These are phyloP conservation scores for Aciculosporium take DNA, from an alignment of 2,329 filamentous ascomycete species.

Conservation along the genomic window DNA sequence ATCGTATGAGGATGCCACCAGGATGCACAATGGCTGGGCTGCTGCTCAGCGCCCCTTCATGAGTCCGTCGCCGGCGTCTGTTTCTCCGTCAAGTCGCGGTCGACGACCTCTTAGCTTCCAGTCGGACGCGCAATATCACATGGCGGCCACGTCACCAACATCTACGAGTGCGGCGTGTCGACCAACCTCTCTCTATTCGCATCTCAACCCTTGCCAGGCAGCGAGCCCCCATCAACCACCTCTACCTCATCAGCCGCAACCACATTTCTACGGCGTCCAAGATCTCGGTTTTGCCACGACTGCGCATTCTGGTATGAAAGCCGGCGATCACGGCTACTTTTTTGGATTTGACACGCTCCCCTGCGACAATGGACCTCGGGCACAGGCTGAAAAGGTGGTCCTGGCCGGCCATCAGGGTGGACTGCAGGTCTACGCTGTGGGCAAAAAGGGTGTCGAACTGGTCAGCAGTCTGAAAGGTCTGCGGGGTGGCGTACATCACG, in stretches of 20 bases:
- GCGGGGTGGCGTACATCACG: conserved; percentile 63
- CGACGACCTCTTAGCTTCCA: conserved; percentile 41
- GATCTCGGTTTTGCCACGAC: conserved; percentile 59
- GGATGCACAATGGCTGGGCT: conserved; percentile 29
- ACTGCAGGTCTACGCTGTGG: conserved; percentile 60
- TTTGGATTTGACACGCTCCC: conserved; percentile 68
- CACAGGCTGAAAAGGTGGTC: conserved; percentile 47
- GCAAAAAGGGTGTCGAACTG: conserved; percentile 55
- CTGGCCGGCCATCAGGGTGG: conserved; percentile 70
- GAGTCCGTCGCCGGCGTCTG: conserved; percentile 29
- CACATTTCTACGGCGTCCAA: conserved; percentile 63
- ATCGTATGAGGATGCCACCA: conserved; percentile 34
- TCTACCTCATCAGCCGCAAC: conserved; percentile 58
- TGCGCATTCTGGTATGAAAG: conserved; percentile 38
- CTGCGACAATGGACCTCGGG: conserved; percentile 19
- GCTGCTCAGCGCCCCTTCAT: conserved; percentile 31
- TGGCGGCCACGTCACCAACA: conserved; percentile 26
- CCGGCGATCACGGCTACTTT: conserved; percentile 58
- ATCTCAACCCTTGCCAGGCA: conserved; percentile 29
- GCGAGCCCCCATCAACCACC: conserved; percentile 38
- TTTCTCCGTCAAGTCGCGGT: conserved; percentile 21
- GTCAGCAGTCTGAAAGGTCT: conserved; percentile 61
- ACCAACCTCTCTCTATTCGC: conserved; percentile 37
- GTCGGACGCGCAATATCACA: conserved; percentile 30
- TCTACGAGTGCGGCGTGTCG: conserved; percentile 22